Conservation (phyloP, 2,329 filamentous ascomycete genomes). For the Stagonosporopsis tanaceti region DNA sequence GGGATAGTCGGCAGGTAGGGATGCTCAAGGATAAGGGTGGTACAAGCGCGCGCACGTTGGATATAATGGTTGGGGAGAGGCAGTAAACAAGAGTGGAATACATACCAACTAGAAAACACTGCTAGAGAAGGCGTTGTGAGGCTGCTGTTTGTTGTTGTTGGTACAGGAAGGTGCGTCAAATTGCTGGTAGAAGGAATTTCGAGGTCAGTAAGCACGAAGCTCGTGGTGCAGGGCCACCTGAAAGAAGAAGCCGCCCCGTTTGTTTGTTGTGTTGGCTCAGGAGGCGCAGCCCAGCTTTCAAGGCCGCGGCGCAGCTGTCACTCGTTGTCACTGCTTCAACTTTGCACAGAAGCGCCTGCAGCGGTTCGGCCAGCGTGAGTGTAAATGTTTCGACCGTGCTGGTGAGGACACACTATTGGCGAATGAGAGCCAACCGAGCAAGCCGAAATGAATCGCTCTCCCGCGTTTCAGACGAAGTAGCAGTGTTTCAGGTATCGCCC, state of each 20-base stretch:
- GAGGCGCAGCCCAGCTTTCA: constrained; percentile 22
- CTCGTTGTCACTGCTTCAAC: constrained; percentile 30
- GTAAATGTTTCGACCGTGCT: constrained; percentile 23
- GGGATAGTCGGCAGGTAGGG: constrained; percentile 13
- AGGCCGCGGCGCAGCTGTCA: constrained; percentile 14
- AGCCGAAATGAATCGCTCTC: constrained; percentile 39
- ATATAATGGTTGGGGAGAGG: constrained; percentile 7
- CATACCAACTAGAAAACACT: constrained; percentile 32
- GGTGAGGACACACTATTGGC: constrained; percentile 23
- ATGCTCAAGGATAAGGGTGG: constrained; percentile 11
- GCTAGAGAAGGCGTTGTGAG: constrained; percentile 16
- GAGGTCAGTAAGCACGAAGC: constrained; percentile 10
- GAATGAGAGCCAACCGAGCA: constrained; percentile 33
- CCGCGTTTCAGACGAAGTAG: constrained; percentile 43
- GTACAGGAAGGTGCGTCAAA: constrained; percentile 11
- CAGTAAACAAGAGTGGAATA: constrained; percentile 20
- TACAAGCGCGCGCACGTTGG: constrained; percentile 11
- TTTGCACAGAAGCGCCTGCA: constrained; percentile 19
- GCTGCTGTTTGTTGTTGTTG: constrained; percentile 18
- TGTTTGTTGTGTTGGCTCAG: constrained; percentile 11
- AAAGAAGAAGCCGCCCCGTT: constrained; percentile 13
- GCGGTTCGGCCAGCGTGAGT: constrained; percentile 36
- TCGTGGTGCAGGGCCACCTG: constrained; percentile 7
- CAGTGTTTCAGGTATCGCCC: constrained; percentile 41
- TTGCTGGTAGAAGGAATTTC: constrained; percentile 5